These are phyloP conservation scores for Hericium erinaceus DNA, from an alignment of 768 basidiomycete species.

Conservation along the genomic window DNA sequence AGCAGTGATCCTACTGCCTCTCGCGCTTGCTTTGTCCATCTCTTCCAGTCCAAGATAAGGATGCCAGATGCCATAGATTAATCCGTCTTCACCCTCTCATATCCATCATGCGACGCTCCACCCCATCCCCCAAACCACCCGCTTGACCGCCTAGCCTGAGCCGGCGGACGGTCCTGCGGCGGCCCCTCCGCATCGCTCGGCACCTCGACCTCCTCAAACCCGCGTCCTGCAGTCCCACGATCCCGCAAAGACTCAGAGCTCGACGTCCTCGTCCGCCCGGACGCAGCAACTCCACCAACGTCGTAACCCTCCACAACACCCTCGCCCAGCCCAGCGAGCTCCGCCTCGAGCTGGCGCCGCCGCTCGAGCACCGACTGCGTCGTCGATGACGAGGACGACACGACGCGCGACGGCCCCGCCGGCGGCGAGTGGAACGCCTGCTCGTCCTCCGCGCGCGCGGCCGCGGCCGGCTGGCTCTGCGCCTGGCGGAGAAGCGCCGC, in stretches of 20 bases:
- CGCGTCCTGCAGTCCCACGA: constrained; percentile 19
- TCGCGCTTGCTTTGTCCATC: no score
- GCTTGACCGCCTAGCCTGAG: not conserved
- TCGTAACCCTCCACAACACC: constrained; percentile 7
- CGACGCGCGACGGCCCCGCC: constrained; percentile 20
- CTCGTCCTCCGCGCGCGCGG: constrained; percentile 13
- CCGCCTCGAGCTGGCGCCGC: constrained; percentile 18
- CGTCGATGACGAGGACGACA: constrained; percentile 8
- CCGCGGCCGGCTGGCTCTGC: not conserved
- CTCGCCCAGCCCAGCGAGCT: not conserved
- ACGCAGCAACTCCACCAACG: constrained; percentile 30
- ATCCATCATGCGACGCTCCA: not conserved
- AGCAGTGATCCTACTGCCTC: no score
- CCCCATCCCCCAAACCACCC: constrained; percentile 12
- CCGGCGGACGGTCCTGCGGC: not conserved
- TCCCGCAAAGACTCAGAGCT: constrained; percentile 13
- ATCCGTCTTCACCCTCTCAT: not conserved
- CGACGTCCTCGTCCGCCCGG: constrained; percentile 36
- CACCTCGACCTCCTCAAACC: constrained; percentile 65
- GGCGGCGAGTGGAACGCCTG: constrained; percentile 23
- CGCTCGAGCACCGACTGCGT: not conserved
- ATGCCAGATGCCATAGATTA: not conserved
- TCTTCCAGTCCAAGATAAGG: no score
- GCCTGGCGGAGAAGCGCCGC: constrained; percentile 48
- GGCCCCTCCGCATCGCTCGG: constrained; percentile 57